Conservation (phyloP, 2,329 filamentous ascomycete species). For the Hymenotorrendiella dingleyae region DNA sequence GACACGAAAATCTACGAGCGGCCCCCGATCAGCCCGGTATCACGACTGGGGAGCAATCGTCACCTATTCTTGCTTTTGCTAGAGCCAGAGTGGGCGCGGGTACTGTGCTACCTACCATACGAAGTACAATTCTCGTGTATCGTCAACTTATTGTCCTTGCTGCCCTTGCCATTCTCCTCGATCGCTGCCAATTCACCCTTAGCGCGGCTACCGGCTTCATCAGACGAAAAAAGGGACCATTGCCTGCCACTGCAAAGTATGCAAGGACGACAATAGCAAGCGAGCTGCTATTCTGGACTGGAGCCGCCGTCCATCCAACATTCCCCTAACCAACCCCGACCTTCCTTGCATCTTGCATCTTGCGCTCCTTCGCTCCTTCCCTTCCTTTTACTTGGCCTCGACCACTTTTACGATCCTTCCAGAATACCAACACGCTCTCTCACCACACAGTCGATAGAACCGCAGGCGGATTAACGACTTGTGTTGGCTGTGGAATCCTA, state of each 20-base stretch:
- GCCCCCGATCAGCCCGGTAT: background rate
- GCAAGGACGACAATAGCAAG: background rate
- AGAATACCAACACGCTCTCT: background rate
- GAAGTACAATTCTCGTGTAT: background rate
- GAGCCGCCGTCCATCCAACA: background rate
- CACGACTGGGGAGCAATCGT: background rate
- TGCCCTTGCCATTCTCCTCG: background rate
- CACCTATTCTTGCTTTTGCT: no score
- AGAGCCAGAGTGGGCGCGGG: no score
- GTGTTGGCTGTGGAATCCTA: constrained; percentile 34
- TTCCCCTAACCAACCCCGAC: background rate
- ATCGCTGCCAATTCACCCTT: no score
- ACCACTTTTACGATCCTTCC: constrained; percentile 1
- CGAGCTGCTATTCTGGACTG: background rate
- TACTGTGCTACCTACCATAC: no score
- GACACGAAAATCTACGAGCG: background rate
- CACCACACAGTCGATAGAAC: constrained; percentile 38
- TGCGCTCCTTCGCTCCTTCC: background rate
- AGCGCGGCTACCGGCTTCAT: no score
- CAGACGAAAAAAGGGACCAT: no score
- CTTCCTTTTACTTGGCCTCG: background rate
- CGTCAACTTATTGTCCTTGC: background rate
- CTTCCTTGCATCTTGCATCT: background rate
- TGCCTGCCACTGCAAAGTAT: background rate
- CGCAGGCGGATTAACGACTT: constrained; percentile 44